A percentile compares a stretch with the other conserved stretches of the same genome.
Evolutionary conservation across 371 early-diverging fungal genomes (phyloP).

Genomic region (Lichtheimia ornata): DNA sequence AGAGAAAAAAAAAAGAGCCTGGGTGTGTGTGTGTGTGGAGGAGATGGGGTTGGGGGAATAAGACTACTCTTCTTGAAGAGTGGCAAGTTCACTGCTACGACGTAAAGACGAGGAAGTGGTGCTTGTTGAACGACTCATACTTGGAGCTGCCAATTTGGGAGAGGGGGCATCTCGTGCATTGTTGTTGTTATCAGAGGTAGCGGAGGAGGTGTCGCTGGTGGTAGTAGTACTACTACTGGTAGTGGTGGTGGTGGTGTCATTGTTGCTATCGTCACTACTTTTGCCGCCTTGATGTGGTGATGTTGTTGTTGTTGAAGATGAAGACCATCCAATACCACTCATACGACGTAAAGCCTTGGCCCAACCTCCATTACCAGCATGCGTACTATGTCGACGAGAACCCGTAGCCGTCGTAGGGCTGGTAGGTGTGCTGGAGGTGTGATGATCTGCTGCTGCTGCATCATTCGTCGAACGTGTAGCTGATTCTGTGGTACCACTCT

Average conservation of each 20-base stretch:
- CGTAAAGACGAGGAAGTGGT: constrained; percentile 33
- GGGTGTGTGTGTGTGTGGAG: not conserved
- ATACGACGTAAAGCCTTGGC: constrained; percentile 48
- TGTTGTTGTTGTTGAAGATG: constrained; percentile 12
- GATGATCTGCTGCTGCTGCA: too few species aligned
- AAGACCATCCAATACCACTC: constrained; percentile 50
- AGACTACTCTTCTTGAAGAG: constrained; percentile 42
- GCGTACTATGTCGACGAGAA: constrained; percentile 21
- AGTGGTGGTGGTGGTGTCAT: not conserved
- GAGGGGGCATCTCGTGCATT: constrained; percentile 4
- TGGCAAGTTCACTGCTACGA: constrained; percentile 45
- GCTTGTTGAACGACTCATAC: constrained; percentile 28
- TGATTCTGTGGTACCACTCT: not conserved
- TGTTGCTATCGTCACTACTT: constrained; percentile 9
- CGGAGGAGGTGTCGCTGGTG: constrained; percentile 12
- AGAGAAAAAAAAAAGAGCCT: not conserved
- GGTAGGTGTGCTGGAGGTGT: not conserved
- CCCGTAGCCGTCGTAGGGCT: constrained; percentile 1
- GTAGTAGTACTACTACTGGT: not conserved
- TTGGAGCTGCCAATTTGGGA: constrained; percentile 19
- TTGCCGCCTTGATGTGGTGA: constrained; percentile 4
- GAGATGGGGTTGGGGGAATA: not conserved
- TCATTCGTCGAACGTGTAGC: too few species aligned
- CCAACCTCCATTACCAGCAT: constrained; percentile 34
- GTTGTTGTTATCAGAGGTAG: constrained; percentile 18